Conservation (phyloP, 257 asterid species). For the Orobanche coerulescens region DNA sequence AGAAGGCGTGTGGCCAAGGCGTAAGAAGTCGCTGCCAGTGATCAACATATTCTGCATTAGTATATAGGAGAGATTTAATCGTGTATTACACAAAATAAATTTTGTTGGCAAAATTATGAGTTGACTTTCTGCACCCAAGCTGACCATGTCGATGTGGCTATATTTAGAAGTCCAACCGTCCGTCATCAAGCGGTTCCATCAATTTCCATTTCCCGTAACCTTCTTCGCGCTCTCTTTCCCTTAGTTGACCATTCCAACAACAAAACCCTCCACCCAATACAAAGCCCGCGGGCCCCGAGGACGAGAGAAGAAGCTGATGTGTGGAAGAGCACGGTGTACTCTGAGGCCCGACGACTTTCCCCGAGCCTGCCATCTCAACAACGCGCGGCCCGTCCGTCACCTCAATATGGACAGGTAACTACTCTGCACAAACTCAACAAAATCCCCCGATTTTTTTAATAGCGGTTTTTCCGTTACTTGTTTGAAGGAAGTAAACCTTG, state of each 20-base stretch:
- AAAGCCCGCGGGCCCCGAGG: conserved; percentile 17
- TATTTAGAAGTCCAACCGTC: neutral
- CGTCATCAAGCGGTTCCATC: neutral
- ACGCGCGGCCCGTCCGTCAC: conserved; percentile 57
- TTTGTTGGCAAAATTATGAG: too few species aligned
- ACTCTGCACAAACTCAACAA: neutral
- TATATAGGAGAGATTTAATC: too few species aligned
- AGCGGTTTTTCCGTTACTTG: neutral
- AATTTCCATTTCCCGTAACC: neutral
- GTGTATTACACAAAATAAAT: too few species aligned
- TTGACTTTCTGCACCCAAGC: too few species aligned
- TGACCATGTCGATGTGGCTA: too few species aligned
- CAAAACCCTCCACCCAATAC: conserved; percentile 19
- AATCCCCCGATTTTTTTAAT: neutral
- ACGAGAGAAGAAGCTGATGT: conserved; percentile 35
- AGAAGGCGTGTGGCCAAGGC: too few species aligned
- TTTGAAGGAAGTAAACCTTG: neutral
- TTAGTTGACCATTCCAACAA: neutral
- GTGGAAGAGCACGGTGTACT: conserved; percentile 84
- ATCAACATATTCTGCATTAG: too few species aligned
- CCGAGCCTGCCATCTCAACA: conserved; percentile 63
- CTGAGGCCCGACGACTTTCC: conserved; percentile 53
- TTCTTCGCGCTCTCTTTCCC: conserved; percentile 28
- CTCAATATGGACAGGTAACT: conserved; percentile 61
- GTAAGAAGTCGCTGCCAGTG: too few species aligned